These are phyloP conservation scores for Ramicandelaber brevisporus DNA, from an alignment of 192 early-diverging fungal genomes.

Conservation along the genomic window DNA sequence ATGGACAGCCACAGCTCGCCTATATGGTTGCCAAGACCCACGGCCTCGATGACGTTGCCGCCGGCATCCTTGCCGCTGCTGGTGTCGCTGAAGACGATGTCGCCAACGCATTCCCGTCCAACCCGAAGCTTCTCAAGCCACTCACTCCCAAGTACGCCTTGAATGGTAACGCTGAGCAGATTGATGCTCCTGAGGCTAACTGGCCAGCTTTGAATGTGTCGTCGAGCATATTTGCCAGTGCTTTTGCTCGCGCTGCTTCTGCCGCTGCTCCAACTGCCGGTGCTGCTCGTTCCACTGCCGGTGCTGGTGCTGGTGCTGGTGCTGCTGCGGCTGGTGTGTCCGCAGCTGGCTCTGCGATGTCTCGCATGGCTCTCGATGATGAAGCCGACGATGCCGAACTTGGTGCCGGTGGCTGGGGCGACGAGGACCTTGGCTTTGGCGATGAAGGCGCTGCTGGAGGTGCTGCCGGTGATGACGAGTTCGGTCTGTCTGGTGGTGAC, in stretches of 20 bases:
- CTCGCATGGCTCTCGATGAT: too few species aligned
- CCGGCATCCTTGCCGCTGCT: constrained; percentile 45
- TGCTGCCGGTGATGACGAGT: constrained; percentile 11
- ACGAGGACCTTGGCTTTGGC: constrained; percentile 35
- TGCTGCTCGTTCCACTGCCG: constrained; percentile 22
- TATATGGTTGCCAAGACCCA: constrained; percentile 80
- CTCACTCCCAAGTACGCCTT: too few species aligned
- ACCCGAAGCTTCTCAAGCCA: constrained; percentile 29
- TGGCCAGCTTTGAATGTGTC: constrained; percentile 80
- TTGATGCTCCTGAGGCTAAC: constrained; percentile 48
- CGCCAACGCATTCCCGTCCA: constrained; percentile 8
- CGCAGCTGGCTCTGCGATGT: constrained; percentile 52
- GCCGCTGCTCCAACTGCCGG: constrained; percentile 13
- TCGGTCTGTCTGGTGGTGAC: constrained; percentile 13
- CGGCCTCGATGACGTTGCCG: constrained; percentile 65
- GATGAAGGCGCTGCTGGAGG: constrained; percentile 5
- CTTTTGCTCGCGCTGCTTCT: constrained; percentile 26
- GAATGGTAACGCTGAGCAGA: too few species aligned
- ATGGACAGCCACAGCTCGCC: constrained; percentile 74
- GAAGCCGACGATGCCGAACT: constrained; percentile 26
- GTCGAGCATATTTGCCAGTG: constrained; percentile 63
- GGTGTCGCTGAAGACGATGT: constrained; percentile 37
- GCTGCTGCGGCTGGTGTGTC: constrained; percentile 25
- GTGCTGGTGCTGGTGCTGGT: constrained; percentile 23
- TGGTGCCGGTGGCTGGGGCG: constrained; percentile 50